Percentiles rank a stretch among this genome's conserved stretches.
Conservation (phyloP, 2,329 filamentous ascomycete species). For the Didymellaceae sp. region DNA sequence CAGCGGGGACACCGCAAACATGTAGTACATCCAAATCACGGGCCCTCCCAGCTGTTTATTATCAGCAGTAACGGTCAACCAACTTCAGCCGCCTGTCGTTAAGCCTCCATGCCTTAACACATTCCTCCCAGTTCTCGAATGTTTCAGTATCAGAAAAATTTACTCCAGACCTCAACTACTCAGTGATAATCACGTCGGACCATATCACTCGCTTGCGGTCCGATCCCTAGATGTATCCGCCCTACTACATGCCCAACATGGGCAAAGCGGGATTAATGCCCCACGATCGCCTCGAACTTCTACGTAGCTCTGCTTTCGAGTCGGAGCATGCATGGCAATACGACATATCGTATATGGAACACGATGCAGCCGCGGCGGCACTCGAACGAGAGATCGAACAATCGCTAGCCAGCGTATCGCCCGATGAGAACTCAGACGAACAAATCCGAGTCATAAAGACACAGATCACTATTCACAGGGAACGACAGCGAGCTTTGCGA, state of each 20-base stretch:
- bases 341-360: conserved; percentile 46
- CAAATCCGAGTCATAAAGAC: conserved; percentile 43
- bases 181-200: background rate
- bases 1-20: conserved; percentile 22
- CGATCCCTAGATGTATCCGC: conserved; percentile 7
- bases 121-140: background rate
- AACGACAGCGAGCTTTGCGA: conserved; percentile 42
- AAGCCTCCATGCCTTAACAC: background rate
- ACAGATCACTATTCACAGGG: conserved; percentile 46
- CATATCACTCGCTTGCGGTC: background rate
- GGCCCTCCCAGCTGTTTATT: conserved; percentile 20
- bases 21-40: conserved; percentile 22
- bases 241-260: conserved; percentile 30
- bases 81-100: conserved; percentile 10
- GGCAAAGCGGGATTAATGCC: conserved; percentile 33
- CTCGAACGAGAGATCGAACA: conserved; percentile 44
- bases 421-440: conserved; percentile 47
- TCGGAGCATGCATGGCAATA: conserved; percentile 48
- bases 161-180: background rate
- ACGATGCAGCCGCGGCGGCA: conserved; percentile 43
- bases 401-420: conserved; percentile 42
- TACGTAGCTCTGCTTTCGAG: conserved; percentile 48
- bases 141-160: background rate
- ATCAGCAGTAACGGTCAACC: conserved; percentile 23
- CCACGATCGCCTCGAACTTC: conserved; percentile 41